Evolutionary conservation across 331 rosid species (phyloP), one percentile per base, ranked within the genome.

Genomic region (Quercus lobata): DNA sequence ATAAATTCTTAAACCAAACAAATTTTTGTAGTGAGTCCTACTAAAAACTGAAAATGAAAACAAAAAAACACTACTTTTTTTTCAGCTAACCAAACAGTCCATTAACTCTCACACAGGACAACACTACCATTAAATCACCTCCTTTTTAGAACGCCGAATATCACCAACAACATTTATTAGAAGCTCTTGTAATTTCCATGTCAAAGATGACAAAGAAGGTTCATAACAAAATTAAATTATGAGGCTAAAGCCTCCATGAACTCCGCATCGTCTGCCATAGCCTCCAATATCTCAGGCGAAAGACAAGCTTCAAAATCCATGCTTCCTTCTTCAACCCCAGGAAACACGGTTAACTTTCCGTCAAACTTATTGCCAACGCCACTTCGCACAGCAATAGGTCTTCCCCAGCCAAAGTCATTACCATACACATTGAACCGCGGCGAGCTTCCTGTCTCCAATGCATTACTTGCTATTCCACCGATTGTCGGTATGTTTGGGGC

Each of bases 271-370:
- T 54, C 7, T 2, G 56, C 72, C 75, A 83, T 14, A 55, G 75
- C 55, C 17, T 52, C 17, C 2, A 79, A 60, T 1, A 78, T 69
- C 37, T 83, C 2, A 4, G 62, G 10, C 53, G 34, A 21, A 2
- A 83, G 68, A 32, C 76, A 79, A 32, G 49, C 83, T 56, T 83
- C 84, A 69, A 83, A 60, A 24, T 79, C 79, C 12, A 83, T 83
- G 27, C 81, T 79, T 29, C 87, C 87, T 34, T 79, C 76, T 71
- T 75, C 76, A 0, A 55, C 52, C 58, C 84, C 84, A 1, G 77
- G 71, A 53, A 61, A 79, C 22, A 71, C 78, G 0, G 78, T 37
- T 37, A 37, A 37, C 44, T 37, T 37, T 37, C 44, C 83, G 3
- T 69, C 73, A 5, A 22, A 65, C 24, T 77, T 73, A 68, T 76